Evolutionary conservation across 192 early-diverging fungal genomes (phyloP), one percentile per base, ranked within the genome.

Genomic region (Rhizophagus clarus): DNA sequence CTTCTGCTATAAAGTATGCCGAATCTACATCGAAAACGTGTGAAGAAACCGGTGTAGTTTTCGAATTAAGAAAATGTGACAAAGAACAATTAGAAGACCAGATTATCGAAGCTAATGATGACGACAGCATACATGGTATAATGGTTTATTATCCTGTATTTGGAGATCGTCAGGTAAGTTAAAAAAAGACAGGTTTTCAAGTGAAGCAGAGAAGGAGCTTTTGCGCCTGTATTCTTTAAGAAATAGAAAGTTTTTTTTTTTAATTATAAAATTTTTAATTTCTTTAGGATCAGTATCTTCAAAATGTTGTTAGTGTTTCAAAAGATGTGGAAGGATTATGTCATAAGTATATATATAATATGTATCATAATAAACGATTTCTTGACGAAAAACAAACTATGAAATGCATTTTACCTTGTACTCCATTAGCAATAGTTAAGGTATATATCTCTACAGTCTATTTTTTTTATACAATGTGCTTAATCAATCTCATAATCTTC

Each of bases 111-210:
- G 98, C 97, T 17, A 99, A 99, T 85, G 84, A 91, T 63, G 98
- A 99, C 78, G 69, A 83, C 5, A 73, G 73, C 1, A 94, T 99
- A 26, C 92, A 97, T 83, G 98, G 98, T 34, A 98, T 99, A 80
- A 95, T 99, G 91, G 95, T 99, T 37, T 99, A 99, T 87, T 99
- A 99, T 82, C 98, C 98, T 15, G 96, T 98, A 20, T 98, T 96
- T 89, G 95, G 96, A 61, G 94, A 93, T 77, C 91, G 93, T 37
- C 95, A 96, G 88, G 92, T 92, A 85, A 66, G 45, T 11, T 81
- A 34, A n/a, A 56, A 68, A 37, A 7, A 14, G n/a, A n/a, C n/a
- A n/a, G n/a, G n/a, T n/a, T n/a, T n/a, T n/a, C n/a, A n/a, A n/a
- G n/a, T n/a, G n/a, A n/a, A n/a, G n/a, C n/a, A n/a, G n/a, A n/a